phyloP scores from a whole-genome alignment of 2,329 filamentous ascomycete species.

The Exophiala xenobiotica region DNA sequence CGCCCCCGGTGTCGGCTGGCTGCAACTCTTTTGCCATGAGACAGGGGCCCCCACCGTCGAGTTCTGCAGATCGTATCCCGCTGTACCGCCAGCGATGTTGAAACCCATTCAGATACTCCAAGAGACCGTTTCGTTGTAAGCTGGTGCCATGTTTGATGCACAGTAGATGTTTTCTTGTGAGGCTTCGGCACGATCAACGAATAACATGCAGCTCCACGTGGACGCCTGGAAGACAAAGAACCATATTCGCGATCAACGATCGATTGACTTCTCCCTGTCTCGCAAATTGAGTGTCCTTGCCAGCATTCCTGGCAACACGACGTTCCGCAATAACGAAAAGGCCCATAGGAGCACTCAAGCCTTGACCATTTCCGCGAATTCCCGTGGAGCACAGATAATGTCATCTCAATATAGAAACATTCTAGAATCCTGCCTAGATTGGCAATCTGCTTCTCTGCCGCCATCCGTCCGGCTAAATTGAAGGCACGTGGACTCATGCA shows the following conservation, averaged over 20 bases:
- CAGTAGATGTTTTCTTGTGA: no score
- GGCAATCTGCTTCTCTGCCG: conserved; percentile 8
- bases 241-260: background rate
- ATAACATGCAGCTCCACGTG: background rate
- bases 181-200: no score
- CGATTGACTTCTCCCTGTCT: background rate
- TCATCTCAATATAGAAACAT: background rate
- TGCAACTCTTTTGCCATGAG: background rate
- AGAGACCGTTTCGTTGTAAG: no score
- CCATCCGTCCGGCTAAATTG: background rate
- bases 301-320: background rate
- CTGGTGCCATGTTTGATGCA: no score
- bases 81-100: no score
- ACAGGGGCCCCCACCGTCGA: no score
- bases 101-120: no score
- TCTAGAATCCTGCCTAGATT: conserved; percentile 20
- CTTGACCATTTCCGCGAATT: no score
- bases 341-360: background rate
- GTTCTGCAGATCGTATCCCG: no score
- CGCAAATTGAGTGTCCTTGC: background rate
- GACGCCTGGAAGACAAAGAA: background rate
- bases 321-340: no score
- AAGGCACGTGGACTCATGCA: background rate
- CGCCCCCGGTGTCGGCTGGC: background rate
- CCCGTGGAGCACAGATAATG: no score